These are phyloP conservation scores for Plasmodium cynomolgi DNA, from an alignment of 169 alveolate species.

Conservation along the genomic window DNA sequence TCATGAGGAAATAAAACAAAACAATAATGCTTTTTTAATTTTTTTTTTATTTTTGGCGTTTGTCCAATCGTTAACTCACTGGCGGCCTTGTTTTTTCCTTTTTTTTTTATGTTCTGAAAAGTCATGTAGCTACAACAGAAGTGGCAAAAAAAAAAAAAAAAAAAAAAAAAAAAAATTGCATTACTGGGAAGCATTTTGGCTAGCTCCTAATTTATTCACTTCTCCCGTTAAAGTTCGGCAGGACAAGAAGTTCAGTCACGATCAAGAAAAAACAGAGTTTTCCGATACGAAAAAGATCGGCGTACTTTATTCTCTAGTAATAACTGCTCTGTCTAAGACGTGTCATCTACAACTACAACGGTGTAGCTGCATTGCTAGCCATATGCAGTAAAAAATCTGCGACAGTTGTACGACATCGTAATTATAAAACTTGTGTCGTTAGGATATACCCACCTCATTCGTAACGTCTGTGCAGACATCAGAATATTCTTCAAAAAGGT, in stretches of 20 bases:
- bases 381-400: neutral
- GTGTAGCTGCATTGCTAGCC: neutral
- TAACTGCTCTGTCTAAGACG: neutral
- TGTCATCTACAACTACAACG: neutral
- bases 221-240: neutral
- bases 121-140: neutral
- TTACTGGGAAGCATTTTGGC: neutral
- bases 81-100: neutral
- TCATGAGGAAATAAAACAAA: no score
- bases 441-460: neutral
- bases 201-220: neutral
- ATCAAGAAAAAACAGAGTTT: neutral
- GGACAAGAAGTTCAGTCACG: neutral
- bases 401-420: neutral
- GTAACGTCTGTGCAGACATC: neutral
- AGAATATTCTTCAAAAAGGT: neutral
- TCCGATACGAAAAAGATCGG: neutral
- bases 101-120: neutral
- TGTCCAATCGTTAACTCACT: neutral
- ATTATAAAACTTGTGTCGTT: neutral
- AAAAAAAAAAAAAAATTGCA: constrained; percentile 5
- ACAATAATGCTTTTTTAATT: neutral
- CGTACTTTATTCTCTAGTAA: neutral
- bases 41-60: no score
- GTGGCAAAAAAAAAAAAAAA: neutral